Evolutionary conservation across 2,329 filamentous ascomycete genomes (phyloP).

Genomic region (Phaeosphaeriaceae sp.): DNA sequence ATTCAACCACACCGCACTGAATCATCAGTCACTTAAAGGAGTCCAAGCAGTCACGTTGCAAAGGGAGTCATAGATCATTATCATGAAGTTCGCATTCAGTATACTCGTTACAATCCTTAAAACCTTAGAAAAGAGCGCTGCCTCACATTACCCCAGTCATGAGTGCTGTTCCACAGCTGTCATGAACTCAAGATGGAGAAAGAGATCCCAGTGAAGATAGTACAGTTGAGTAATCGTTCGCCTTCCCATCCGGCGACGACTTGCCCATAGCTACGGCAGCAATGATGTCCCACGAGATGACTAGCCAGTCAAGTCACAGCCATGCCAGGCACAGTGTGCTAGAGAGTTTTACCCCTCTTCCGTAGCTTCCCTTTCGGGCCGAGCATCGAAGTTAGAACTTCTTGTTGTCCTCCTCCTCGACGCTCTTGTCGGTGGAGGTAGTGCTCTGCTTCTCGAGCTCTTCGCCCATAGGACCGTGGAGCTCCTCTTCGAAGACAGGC

Average conservation of each 20-base stretch:
- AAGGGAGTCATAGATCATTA: conserved; percentile 1
- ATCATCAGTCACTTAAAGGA: no score
- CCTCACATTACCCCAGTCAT: conserved; percentile 15
- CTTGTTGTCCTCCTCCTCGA: conserved; percentile 62
- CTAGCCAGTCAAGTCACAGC: conserved; percentile 29
- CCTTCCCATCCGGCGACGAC: conserved; percentile 16
- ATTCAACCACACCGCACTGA: no score
- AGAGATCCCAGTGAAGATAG: conserved; percentile 25
- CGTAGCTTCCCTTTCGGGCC: conserved; percentile 19
- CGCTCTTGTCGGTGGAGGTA: conserved; percentile 61
- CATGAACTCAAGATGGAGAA: conserved; percentile 11
- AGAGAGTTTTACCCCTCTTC: conserved; percentile 6
- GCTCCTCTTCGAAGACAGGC: conserved; percentile 86
- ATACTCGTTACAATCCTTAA: conserved; percentile 26
- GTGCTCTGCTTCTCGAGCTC: conserved; percentile 63
- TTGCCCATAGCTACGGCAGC: conserved; percentile 13
- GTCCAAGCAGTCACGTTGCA: neutral
- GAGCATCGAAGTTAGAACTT: conserved; percentile 45
- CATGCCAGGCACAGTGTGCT: conserved; percentile 19
- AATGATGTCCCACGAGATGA: conserved; percentile 30
- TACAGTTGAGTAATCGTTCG: conserved; percentile 30
- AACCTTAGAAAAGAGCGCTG: conserved; percentile 9
- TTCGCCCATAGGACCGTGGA: conserved; percentile 72
- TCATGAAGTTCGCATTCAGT: conserved; percentile 9
- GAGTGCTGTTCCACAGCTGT: conserved; percentile 21